Conservation (phyloP, 73 alveolate species). For the Stentor coeruleus region DNA sequence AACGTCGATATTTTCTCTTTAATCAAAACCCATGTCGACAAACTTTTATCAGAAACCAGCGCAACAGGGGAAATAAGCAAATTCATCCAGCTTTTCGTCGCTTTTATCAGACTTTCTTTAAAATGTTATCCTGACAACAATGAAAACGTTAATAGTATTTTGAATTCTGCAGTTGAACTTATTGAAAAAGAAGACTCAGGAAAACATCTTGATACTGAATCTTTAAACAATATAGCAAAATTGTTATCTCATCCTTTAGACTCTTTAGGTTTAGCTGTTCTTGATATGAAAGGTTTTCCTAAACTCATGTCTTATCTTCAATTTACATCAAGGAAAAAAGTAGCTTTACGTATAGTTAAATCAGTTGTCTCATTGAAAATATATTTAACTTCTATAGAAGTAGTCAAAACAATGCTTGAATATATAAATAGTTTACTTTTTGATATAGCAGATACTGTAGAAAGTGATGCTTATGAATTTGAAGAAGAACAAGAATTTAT, state of each 20-base stretch:
- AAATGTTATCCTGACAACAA: constrained; percentile 83
- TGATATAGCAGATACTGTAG: constrained; percentile 63
- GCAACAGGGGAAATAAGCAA: constrained; percentile 58
- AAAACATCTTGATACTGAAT: too few species aligned
- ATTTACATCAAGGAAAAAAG: constrained; percentile 58
- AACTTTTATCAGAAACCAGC: neutral
- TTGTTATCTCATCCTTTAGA: too few species aligned
- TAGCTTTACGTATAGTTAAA: constrained; percentile 72
- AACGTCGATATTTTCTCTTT: neutral
- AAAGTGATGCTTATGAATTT: constrained; percentile 52
- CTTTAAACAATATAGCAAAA: too few species aligned
- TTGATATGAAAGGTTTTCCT: constrained; percentile 76
- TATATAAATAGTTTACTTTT: constrained; percentile 78
- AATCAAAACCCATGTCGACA: neutral
- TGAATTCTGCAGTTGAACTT: constrained; percentile 62
- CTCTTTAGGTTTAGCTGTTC: too few species aligned
- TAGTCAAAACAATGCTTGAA: constrained; percentile 67
- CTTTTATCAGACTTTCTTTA: constrained; percentile 86
- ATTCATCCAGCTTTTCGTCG: constrained; percentile 83
- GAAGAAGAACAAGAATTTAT: constrained; percentile 40
- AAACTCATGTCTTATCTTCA: constrained; percentile 80
- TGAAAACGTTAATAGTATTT: constrained; percentile 65
- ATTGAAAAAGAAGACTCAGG: constrained; percentile 59
- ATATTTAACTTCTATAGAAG: constrained; percentile 53
- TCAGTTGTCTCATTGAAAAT: constrained; percentile 57